phyloP scores from a whole-genome alignment of 139 green algal species.

The Mychonastes homosphaera region DNA sequence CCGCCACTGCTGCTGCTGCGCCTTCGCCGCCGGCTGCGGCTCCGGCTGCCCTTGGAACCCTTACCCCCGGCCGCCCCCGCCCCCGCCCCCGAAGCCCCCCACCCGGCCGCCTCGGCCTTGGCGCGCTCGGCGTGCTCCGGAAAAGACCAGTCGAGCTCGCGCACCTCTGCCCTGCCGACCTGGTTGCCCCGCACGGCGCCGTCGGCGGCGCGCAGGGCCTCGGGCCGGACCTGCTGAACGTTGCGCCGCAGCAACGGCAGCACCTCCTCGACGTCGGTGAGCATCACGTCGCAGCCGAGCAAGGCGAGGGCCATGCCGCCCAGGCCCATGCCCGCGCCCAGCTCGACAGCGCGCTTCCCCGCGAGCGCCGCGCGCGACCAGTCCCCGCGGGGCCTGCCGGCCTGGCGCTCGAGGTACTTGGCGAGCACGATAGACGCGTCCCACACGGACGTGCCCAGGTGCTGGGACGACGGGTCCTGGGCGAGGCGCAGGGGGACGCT shows the following conservation, averaged over 20 bases:
- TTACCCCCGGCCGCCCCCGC: not conserved
- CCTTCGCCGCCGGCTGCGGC: not conserved
- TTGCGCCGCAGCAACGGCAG: constrained; percentile 65
- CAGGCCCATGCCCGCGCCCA: constrained; percentile 80
- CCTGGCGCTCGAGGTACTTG: constrained; percentile 87
- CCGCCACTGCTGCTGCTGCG: not conserved
- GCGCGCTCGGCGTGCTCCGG: no score
- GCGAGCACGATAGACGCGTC: constrained; percentile 81
- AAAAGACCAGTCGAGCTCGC: no score
- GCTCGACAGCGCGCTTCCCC: constrained; percentile 65
- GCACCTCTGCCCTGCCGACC: no score
- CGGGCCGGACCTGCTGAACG: constrained; percentile 12
- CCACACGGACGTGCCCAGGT: constrained; percentile 88
- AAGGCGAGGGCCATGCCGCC: constrained; percentile 46
- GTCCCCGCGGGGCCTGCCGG: constrained; percentile 55
- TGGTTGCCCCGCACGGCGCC: no score
- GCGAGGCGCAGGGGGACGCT: constrained; percentile 42
- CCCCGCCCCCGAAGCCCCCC: no score
- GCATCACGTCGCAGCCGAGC: constrained; percentile 54
- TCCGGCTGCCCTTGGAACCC: constrained; percentile 22
- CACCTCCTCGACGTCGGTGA: constrained; percentile 64
- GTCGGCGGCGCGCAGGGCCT: no score
- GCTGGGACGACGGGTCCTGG: constrained; percentile 66
- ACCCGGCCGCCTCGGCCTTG: no score
- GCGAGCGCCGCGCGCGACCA: constrained; percentile 46